Evolutionary conservation across 495 filamentous ascomycete genomes (phyloP).

Genomic region (Talaromyces thailandensis): DNA sequence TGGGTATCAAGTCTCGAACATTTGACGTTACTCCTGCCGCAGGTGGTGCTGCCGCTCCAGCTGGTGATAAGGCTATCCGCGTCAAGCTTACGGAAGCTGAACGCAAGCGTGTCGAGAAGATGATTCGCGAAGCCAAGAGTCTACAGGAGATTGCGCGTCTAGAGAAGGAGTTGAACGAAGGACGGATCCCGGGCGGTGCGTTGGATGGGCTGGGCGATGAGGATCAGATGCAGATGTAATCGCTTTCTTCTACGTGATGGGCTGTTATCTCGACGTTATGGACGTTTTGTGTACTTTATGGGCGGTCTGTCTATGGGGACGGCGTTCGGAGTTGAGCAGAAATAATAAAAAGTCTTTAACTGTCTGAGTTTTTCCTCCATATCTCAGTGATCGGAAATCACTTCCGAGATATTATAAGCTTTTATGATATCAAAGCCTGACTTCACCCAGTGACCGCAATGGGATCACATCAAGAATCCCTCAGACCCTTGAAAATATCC

Average conservation of each 20-base stretch:
- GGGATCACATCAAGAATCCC: neutral
- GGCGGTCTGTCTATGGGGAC: neutral
- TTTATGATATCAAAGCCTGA: neutral
- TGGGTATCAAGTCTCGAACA: constrained; percentile 75
- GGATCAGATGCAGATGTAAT: constrained; percentile 16
- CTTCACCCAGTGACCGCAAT: neutral
- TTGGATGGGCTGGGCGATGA: constrained; percentile 49
- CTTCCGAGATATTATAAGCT: neutral
- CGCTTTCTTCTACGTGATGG: neutral
- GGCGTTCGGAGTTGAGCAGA: neutral
- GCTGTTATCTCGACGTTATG: neutral
- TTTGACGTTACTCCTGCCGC: constrained; percentile 56
- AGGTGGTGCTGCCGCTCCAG: constrained; percentile 22
- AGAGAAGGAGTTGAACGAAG: constrained; percentile 82
- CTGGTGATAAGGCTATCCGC: constrained; percentile 55
- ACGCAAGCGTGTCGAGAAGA: constrained; percentile 56
- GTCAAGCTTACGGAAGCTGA: constrained; percentile 64
- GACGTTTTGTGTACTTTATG: neutral
- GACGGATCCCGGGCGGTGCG: constrained; percentile 64
- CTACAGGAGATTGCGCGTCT: constrained; percentile 73
- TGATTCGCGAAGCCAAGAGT: constrained; percentile 78
- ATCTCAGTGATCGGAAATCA: neutral
- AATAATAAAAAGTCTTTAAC: neutral
- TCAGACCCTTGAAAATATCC: constrained; percentile 4
- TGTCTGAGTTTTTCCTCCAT: neutral